Percentiles rank a stretch among this genome's conserved stretches.
Conservation (phyloP, 1,284 basidiomycete genomes). For the Cryptococcus jaspeensis region DNA sequence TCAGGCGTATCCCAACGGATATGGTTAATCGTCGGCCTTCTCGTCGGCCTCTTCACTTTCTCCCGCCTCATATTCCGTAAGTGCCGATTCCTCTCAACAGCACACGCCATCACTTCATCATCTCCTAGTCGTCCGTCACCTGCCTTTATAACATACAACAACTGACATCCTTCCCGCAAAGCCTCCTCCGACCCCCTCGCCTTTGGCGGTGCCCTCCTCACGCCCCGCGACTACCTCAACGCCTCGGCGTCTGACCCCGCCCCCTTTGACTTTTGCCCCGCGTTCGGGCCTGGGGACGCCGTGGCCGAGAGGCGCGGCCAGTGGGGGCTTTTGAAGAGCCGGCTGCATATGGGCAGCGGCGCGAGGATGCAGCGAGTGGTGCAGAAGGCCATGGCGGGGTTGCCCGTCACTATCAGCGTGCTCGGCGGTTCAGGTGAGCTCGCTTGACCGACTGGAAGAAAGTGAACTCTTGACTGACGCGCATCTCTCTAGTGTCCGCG, state of each 20-base stretch:
- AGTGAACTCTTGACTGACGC: no score
- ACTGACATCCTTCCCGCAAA: background rate
- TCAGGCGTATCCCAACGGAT: constrained; percentile 56
- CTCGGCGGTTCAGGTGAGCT: constrained; percentile 80
- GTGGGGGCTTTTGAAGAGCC: constrained; percentile 69
- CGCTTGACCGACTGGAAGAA: background rate
- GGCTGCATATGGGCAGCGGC: constrained; percentile 75
- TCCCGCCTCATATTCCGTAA: constrained; percentile 61
- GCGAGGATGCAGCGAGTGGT: constrained; percentile 78
- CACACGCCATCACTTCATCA: background rate
- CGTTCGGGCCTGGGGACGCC: constrained; percentile 74
- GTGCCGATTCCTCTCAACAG: constrained; percentile 5
- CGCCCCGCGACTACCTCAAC: constrained; percentile 53
- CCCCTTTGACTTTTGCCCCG: constrained; percentile 87
- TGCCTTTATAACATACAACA: background rate
- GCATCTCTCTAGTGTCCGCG: constrained; percentile 64
- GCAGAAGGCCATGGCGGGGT: constrained; percentile 77
- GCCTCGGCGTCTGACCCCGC: constrained; percentile 58
- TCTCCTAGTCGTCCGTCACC: background rate
- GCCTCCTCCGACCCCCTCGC: constrained; percentile 19
- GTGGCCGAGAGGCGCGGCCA: constrained; percentile 75
- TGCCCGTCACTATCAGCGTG: constrained; percentile 85
- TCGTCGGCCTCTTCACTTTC: constrained; percentile 63
- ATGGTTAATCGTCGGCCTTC: constrained; percentile 63
- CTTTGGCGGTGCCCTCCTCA: constrained; percentile 23